Evolutionary conservation across 352 stramenopile species (phyloP).

Genomic region (Globisporangium ultimum): DNA sequence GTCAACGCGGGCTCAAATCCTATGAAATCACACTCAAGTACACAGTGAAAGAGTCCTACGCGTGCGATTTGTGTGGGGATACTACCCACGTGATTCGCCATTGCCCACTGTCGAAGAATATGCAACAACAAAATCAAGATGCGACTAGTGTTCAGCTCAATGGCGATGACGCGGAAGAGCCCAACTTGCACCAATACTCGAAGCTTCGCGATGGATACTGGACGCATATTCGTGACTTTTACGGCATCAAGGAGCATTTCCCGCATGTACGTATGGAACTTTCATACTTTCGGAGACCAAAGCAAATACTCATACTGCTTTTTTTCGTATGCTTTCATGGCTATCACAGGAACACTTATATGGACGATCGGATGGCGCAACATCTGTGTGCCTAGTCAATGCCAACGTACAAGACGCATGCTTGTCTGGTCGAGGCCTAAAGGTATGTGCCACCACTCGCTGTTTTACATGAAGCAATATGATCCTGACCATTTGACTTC

Average conservation of each 20-base stretch:
- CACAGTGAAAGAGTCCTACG: conserved; percentile 23
- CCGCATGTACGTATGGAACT: conserved; percentile 29
- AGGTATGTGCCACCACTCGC: conserved; percentile 14
- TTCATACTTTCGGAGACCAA: not conserved
- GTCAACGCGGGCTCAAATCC: conserved; percentile 37
- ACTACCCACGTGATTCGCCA: conserved; percentile 28
- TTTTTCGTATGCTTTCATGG: not conserved
- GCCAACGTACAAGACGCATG: conserved; percentile 42
- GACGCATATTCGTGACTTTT: conserved; percentile 57
- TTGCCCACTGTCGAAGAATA: conserved; percentile 33
- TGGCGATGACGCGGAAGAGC: conserved; percentile 11
- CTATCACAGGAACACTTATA: conserved; percentile 44
- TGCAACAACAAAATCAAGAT: conserved; percentile 18
- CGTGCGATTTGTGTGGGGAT: conserved; percentile 24
- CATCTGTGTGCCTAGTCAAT: conserved; percentile 67
- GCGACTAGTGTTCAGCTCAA: not conserved
- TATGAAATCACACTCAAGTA: conserved; percentile 28
- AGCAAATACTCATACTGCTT: conserved; percentile 1
- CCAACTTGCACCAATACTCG: conserved; percentile 41
- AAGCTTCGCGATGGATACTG: conserved; percentile 50
- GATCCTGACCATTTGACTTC: not conserved
- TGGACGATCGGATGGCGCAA: conserved; percentile 57
- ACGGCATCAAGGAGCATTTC: conserved; percentile 60
- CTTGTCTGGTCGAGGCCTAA: conserved; percentile 49
- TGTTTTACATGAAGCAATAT: not conserved